Evolutionary conservation across 768 basidiomycete species (phyloP), one percentile per base, ranked within the genome.

Genomic region (Leccinum fibrillosum): DNA sequence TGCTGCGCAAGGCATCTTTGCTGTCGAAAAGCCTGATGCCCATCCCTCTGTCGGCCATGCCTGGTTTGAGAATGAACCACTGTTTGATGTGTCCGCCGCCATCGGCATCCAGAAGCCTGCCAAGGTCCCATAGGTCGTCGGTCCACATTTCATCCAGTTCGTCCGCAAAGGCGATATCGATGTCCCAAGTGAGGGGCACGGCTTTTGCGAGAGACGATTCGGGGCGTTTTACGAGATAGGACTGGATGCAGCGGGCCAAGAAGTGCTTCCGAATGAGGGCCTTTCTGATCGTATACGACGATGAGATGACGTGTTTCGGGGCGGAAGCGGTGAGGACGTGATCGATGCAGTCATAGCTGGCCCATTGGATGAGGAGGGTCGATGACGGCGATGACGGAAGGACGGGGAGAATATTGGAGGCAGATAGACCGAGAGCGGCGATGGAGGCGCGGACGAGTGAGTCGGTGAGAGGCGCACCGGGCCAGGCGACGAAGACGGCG

Each of bases 41-140:
- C 81, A 93, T 92, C 12, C 94, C 97, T 52, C 93, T 83, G 76
- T 98, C 95, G 1, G 94, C 89, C 91, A 99, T 96, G 17, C 94
- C 92, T 49, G 97, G 95, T 75, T 99, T 99, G 53, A 99, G 75
- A 60, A 99, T 96, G 83, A 88, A 98, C 96, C 96, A 98, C 52
- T 64, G 76, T 17, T 62, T 63, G 28, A 45, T 50, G n/a, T 56
- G 47, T 17, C 21, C 26, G 12, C 8, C 39, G 12, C 8, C 39
- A 19, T 75, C 76, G 4, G 66, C 62, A 21, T 86, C 80, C 30
- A 97, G 79, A 19, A 79, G 76, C 48, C 80, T 73, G 6, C 82
- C 85, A 13, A 98, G 82, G 52, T 97, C 94, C 81, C 87, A 98
- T 34, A 98, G 81, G 57, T 99, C 97, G 73, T 98, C 96, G 30